These are phyloP conservation scores for Allomyces macrogynus DNA, from an alignment of 192 early-diverging fungal species.

Conservation along the genomic window DNA sequence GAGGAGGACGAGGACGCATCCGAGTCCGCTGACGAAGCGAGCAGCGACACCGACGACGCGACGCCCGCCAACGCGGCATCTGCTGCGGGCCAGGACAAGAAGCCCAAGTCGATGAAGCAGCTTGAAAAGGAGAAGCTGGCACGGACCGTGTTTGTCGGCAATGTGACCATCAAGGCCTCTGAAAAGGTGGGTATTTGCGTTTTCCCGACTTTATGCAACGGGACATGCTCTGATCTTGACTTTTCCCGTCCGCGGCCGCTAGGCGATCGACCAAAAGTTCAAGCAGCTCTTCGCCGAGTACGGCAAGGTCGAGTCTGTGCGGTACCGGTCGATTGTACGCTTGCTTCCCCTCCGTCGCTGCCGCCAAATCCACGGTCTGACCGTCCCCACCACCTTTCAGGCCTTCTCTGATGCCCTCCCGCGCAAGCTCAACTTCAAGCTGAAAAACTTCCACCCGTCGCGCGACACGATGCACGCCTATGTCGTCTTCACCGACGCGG, in stretches of 20 bases:
- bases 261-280: slow-evolving; percentile 20
- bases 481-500: slow-evolving; percentile 51
- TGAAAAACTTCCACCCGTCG: slow-evolving; percentile 60
- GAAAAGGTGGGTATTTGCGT: slow-evolving; percentile 20
- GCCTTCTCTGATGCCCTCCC: slow-evolving; percentile 42
- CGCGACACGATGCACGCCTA: slow-evolving; percentile 79
- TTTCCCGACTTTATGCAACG: no score
- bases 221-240: no score
- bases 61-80: not conserved
- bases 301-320: slow-evolving; percentile 62
- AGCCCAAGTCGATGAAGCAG: not conserved
- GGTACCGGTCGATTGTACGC: slow-evolving; percentile 72
- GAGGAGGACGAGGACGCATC: not conserved
- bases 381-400: slow-evolving; percentile 7
- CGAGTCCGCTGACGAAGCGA: no score
- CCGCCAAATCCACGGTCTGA: no score
- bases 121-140: slow-evolving; percentile 20
- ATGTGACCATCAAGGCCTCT: slow-evolving; percentile 47
- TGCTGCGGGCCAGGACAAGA: no score
- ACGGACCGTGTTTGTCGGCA: slow-evolving; percentile 85
- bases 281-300: slow-evolving; percentile 38
- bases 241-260: no score
- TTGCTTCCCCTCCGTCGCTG: slow-evolving; percentile 1
- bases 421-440: slow-evolving; percentile 63
- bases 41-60: not conserved